phyloP scores from a whole-genome alignment of 176 grass and related monocot genomes.

The Musa itinerans region DNA sequence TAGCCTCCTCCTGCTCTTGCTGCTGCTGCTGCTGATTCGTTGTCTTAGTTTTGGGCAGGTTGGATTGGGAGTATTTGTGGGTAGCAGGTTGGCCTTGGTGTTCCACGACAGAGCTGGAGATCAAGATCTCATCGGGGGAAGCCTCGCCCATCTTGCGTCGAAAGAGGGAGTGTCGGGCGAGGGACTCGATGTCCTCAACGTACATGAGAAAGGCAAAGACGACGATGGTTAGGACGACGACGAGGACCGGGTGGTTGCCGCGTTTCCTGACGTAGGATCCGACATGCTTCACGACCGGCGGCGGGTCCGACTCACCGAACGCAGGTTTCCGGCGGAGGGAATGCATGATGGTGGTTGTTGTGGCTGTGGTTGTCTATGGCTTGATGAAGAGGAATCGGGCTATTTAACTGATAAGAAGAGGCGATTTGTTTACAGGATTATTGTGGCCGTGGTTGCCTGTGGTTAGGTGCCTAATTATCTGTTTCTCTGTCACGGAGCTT shows the following conservation, averaged over 20 bases:
- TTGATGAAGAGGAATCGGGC: too few relatives aligned
- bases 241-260: constrained; percentile 43
- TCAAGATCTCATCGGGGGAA: too few relatives aligned
- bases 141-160: background rate
- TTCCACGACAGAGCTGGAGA: too few relatives aligned
- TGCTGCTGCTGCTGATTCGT: background rate
- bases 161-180: constrained; percentile 29
- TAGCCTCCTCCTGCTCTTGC: background rate
- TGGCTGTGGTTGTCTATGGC: too few relatives aligned
- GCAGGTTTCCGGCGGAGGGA: constrained; percentile 35
- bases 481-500: too few relatives aligned
- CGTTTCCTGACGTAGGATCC: constrained; percentile 33
- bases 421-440: too few relatives aligned
- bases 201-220: constrained; percentile 56
- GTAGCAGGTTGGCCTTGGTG: too few relatives aligned
- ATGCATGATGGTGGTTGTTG: constrained; percentile 18
- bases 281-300: constrained; percentile 11
- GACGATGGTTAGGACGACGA: constrained; percentile 38
- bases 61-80: background rate
- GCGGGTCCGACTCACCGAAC: background rate
- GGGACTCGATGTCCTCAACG: constrained; percentile 57
- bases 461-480: too few relatives aligned
- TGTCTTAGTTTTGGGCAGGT: background rate
- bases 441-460: too few relatives aligned
- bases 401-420: too few relatives aligned